A percentile compares a stretch with the other conserved stretches of the same genome.
phyloP scores from a whole-genome alignment of 2,329 filamentous ascomycete species.

The Colletotrichum endophyticum region DNA sequence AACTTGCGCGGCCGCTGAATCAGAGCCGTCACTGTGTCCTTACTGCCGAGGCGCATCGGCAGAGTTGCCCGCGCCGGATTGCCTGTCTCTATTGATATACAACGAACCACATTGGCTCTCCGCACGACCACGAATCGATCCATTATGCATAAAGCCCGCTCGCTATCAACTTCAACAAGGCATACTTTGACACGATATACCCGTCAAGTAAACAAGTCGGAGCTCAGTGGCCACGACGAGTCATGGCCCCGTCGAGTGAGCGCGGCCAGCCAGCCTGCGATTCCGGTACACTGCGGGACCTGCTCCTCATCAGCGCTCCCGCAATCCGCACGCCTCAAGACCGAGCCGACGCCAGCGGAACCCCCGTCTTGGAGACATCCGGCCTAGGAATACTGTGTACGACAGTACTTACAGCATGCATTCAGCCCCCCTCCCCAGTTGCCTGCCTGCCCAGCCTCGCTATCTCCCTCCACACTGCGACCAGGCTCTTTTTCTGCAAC shows the following conservation, averaged over 20 bases:
- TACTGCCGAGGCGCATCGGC: not conserved
- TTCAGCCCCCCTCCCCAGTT: not conserved
- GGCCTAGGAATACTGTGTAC: not conserved
- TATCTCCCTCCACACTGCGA: constrained; percentile 1
- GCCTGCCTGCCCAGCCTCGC: constrained; percentile 3
- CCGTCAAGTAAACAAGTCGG: constrained; percentile 4
- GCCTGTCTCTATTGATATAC: not conserved
- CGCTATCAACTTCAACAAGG: not conserved
- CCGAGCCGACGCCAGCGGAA: constrained; percentile 9
- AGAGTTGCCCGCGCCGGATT: not conserved
- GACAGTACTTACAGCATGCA: not conserved
- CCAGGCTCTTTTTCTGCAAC: not conserved
- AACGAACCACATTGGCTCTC: not conserved
- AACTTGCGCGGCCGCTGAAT: not conserved
- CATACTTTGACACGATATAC: not conserved
- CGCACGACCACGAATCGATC: not conserved
- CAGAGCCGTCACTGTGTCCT: not conserved
- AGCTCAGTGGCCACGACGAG: constrained; percentile 10
- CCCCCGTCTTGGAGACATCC: not conserved
- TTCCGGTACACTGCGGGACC: not conserved
- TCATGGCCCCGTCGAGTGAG: not conserved
- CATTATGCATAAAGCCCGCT: not conserved
- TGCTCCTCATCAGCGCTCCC: not conserved
- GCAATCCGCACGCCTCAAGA: constrained; percentile 9
- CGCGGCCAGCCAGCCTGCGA: not conserved